A percentile compares a stretch with the other conserved stretches of the same genome.
Evolutionary conservation across 2,329 filamentous ascomycete species (phyloP).

Genomic region (Hirsutella minnesotensis): DNA sequence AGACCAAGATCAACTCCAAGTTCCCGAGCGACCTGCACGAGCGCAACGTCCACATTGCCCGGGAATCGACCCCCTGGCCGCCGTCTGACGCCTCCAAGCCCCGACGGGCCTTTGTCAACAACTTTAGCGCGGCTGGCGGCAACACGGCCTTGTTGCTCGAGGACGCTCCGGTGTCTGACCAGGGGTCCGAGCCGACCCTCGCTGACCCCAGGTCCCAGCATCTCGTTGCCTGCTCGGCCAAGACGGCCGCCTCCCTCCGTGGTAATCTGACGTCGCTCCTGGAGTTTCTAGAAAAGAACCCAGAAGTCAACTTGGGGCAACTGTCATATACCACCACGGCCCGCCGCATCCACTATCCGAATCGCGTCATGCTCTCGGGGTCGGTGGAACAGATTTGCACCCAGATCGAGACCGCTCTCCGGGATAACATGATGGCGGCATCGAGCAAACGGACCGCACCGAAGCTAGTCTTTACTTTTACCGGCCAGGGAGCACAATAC

Average conservation of each 20-base stretch:
- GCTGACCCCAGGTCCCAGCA: conserved; percentile 27
- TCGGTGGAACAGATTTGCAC: background rate
- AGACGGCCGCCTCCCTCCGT: conserved; percentile 12
- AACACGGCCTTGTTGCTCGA: conserved; percentile 58
- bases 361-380: background rate
- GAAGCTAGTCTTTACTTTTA: conserved; percentile 25
- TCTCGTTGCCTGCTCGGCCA: conserved; percentile 7
- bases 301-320: conserved; percentile 24
- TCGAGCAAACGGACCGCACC: background rate
- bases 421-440: background rate
- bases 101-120: conserved; percentile 48
- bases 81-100: conserved; percentile 27
- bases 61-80: conserved; percentile 36
- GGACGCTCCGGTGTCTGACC: too few relatives aligned
- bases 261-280: conserved; percentile 16
- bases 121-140: conserved; percentile 60
- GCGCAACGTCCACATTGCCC: conserved; percentile 48
- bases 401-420: background rate
- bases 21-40: conserved; percentile 44
- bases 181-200: conserved; percentile 7
- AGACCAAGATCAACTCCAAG: conserved; percentile 46
- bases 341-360: conserved; percentile 12
- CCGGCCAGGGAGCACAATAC: conserved; percentile 26
- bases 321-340: conserved; percentile 45
- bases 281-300: conserved; percentile 27